A percentile compares a stretch with the other conserved stretches of the same genome.
These are phyloP conservation scores for Puccinia horiana DNA, from an alignment of 1,284 basidiomycete species.

Conservation along the genomic window DNA sequence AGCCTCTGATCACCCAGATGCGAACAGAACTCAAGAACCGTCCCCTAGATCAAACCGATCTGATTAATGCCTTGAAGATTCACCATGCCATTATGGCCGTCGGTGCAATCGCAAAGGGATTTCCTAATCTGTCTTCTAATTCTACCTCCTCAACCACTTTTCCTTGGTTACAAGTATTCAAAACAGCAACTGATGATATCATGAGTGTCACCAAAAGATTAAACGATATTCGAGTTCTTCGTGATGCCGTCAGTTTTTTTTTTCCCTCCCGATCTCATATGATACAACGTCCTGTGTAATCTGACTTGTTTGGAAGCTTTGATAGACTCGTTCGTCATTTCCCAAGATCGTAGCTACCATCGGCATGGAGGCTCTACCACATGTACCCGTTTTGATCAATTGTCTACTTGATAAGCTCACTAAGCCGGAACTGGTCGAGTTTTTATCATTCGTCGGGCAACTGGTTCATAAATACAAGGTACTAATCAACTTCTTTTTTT, in stretches of 20 bases:
- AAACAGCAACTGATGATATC: conserved; percentile 83
- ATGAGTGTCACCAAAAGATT: conserved; percentile 82
- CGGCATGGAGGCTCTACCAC: conserved; percentile 70
- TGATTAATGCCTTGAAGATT: conserved; percentile 78
- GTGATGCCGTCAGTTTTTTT: conserved; percentile 75
- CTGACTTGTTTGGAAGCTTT: neutral
- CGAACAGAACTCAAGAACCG: conserved; percentile 68
- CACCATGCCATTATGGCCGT: conserved; percentile 95
- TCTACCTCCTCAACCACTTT: conserved; percentile 69
- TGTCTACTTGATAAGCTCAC: conserved; percentile 88
- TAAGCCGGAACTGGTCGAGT: conserved; percentile 87
- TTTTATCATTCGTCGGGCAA: conserved; percentile 88
- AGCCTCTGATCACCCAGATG: conserved; percentile 77
- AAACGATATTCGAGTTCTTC: conserved; percentile 81
- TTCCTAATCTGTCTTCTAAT: conserved; percentile 71
- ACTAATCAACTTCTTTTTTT: conserved; percentile 14
- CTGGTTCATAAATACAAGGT: conserved; percentile 91
- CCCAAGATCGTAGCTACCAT: conserved; percentile 87
- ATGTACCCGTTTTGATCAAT: conserved; percentile 79
- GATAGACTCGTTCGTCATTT: conserved; percentile 62
- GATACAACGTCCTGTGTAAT: neutral
- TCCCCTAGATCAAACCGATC: conserved; percentile 65
- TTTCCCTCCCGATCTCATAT: neutral
- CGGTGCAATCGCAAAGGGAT: conserved; percentile 93
- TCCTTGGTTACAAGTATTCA: conserved; percentile 76